Base-by-base conservation (phyloP, 768 basidiomycete genomes). In the Leccinum subtestaceum region DNA sequence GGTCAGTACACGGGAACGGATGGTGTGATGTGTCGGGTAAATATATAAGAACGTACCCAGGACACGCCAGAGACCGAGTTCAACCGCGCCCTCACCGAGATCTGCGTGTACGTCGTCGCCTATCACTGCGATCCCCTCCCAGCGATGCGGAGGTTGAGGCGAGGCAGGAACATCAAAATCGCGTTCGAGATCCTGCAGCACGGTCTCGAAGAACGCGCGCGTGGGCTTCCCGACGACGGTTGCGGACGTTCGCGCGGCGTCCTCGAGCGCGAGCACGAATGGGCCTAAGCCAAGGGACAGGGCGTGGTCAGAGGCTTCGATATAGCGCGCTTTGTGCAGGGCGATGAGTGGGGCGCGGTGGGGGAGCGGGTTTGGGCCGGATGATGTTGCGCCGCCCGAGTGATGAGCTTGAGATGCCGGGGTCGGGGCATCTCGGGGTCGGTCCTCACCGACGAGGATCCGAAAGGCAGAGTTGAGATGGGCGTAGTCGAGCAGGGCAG, bases 261-360 rank as follows among this genome's bases (percentile, higher is more conserved):
- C 70, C 65, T 89, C 88, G 15, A 91, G 76, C 1, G 84, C 86
- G 2, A 76, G 70, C 17, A 90, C 81, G 64, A 90, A 91, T 2
- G 88, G 86, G 0, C 89, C 88, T 0, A 86, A 85, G 1, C 89
- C 88, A 12, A 90, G 75, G 4, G 84, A 86, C 5, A 89, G 76
- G 0, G 72, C 72, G 0, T 77, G 81, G 31, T 81, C 77, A 5
- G 75, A 64, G 19, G 70, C 71, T 62, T 82, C 74, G 27, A 85
- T 69, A 70, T 81, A 87, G 55, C 78, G 78, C 2, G 82, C 79
- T 52, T 32, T 2, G 11, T 32, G 31, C 0, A 32, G 31, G 31
- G 31, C 11, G 31, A 32, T 32, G 31, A 32, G 31, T 4, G 31
- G 77, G 31, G 11, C 11, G 31, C 31, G 10, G 10, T 31, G 31